Evolutionary conservation across 495 filamentous ascomycete species (phyloP).

Genomic region (Hypomontagnella monticulosa): DNA sequence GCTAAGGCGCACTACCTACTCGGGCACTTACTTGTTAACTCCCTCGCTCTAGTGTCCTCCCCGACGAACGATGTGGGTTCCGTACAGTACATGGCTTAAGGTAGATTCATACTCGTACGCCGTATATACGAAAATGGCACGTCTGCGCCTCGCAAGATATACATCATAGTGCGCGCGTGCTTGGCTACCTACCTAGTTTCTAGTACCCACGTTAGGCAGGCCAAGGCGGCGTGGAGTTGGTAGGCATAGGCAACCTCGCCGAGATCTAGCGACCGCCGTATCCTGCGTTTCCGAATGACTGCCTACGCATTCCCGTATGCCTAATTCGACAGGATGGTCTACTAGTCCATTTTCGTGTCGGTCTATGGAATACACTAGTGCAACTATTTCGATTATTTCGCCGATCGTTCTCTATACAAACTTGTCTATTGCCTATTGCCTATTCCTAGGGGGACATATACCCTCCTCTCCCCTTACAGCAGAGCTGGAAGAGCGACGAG

Average conservation of each 20-base stretch:
- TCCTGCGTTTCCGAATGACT: slow-evolving; percentile 12
- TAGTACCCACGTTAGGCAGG: slow-evolving; percentile 3
- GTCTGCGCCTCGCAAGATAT: too few relatives aligned
- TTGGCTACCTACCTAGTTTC: too few relatives aligned
- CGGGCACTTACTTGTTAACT: slow-evolving; percentile 1
- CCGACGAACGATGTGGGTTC: neutral
- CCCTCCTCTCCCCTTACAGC: neutral
- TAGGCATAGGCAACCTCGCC: neutral
- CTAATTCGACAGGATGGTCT: neutral
- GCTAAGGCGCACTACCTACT: slow-evolving; percentile 12
- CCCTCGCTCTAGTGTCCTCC: neutral
- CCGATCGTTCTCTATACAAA: neutral
- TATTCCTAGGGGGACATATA: slow-evolving; percentile 3
- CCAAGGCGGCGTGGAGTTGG: slow-evolving; percentile 1
- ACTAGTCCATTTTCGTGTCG: slow-evolving; percentile 13
- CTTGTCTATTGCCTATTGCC: neutral
- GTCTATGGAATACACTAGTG: slow-evolving; percentile 18
- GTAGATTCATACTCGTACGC: slow-evolving; percentile 2
- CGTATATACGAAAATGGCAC: slow-evolving; percentile 8
- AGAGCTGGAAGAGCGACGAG: slow-evolving; percentile 3
- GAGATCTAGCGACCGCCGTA: slow-evolving; percentile 19
- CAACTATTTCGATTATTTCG: slow-evolving; percentile 3
- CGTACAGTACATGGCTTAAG: neutral
- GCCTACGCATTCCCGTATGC: slow-evolving; percentile 4
- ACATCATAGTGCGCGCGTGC: neutral